Evolutionary conservation across 208 protist species (phyloP), one percentile per base, ranked within the genome.

Genomic region (Trypanosoma brucei): DNA sequence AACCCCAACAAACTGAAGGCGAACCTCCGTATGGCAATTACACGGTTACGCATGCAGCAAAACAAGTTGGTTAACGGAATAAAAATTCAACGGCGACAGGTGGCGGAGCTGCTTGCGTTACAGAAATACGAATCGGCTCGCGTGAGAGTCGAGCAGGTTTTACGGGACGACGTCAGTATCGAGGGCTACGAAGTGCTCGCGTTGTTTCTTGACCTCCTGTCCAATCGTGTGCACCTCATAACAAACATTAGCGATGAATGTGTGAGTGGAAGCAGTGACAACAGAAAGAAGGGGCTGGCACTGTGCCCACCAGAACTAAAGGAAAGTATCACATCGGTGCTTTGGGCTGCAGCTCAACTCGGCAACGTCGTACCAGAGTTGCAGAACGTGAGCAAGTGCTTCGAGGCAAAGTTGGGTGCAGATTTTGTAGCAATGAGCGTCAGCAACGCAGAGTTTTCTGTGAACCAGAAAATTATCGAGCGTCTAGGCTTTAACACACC

Each of bases 61-160:
- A 93, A 90, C 72, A 97, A 97, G 73, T 58, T 88, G 39, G 63
- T 86, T 2, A 97, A 95, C 74, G 81, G 70, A 65, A 83, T 95
- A n/a, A 95, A 94, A 75, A 77, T 79, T 48, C 84, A 94, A 67
- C 71, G 88, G 8, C 76, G 86, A 45, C 68, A 79, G 49, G 76
- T 97, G 35, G 93, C 91, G 1, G 83, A 92, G 65, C 76, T 96
- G 31, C 79, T 97, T 22, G 79, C 82, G 2, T 68, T 86, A 36
- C 82, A 85, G 49, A 97, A 97, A 76, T 93, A 95, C 57, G 93
- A 97, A 59, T 84, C 81, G 0, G 93, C 93, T 5, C 88, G 88
- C 54, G 92, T 97, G 48, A 79, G 78, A 7, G 88, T 95, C 1
- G 92, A 96, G 74, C 79, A 77, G 58, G 86, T 76, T 36, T 88